Evolutionary conservation across 805 yeast genomes (phyloP).

Genomic region (Jamesozyma gamospora): DNA sequence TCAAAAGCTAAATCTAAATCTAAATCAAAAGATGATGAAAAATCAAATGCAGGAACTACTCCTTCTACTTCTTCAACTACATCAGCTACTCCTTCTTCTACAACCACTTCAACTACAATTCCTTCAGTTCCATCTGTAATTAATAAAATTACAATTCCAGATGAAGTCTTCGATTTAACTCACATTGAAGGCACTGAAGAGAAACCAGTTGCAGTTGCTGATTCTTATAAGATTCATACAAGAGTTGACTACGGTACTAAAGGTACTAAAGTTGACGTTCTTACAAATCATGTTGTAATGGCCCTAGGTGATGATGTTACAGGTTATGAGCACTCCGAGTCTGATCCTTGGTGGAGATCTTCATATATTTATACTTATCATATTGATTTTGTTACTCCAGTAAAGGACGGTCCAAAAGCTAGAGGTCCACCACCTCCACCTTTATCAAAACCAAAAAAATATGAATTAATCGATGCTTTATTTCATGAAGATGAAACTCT

Average conservation of each 20-base stretch:
- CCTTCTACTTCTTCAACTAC: too few species aligned
- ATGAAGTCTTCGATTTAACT: constrained; percentile 8
- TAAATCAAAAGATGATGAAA: neutral
- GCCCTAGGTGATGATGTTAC: constrained; percentile 12
- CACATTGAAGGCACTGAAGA: constrained; percentile 1
- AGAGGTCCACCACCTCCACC: constrained; percentile 9
- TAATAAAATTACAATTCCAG: constrained; percentile 2
- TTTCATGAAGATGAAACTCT: constrained; percentile 15
- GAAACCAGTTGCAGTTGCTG: constrained; percentile 3
- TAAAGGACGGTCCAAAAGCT: neutral
- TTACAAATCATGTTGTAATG: constrained; percentile 14
- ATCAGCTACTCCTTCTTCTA: too few species aligned
- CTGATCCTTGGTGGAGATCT: constrained; percentile 15
- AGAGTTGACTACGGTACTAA: constrained; percentile 18
- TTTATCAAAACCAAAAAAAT: constrained; percentile 14
- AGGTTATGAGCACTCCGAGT: constrained; percentile 1
- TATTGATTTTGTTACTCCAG: constrained; percentile 9
- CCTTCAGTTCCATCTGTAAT: neutral
- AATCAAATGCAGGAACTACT: neutral
- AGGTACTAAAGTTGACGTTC: constrained; percentile 17
- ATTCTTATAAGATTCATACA: constrained; percentile 5
- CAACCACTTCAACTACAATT: neutral
- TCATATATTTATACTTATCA: constrained; percentile 15
- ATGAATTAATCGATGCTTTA: constrained; percentile 13
- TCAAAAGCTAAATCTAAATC: neutral